Evolutionary conservation across 2,329 filamentous ascomycete species (phyloP), one percentile per base, ranked within the genome.

Genomic region (Gaeumannomyces sp.): DNA sequence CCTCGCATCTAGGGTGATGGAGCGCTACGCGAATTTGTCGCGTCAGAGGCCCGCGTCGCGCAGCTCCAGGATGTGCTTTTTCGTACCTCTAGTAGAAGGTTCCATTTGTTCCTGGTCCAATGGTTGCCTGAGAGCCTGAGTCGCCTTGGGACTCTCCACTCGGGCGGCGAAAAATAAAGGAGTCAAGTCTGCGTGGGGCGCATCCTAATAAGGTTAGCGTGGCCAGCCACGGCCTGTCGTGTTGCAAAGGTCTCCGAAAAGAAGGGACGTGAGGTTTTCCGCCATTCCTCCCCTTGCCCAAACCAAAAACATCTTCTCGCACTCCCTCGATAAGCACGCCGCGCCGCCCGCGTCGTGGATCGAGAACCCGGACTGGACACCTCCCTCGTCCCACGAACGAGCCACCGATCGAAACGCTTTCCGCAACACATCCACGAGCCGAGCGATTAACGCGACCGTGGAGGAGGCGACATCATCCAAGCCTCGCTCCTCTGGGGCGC

Each of bases 331-430:
- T 45, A 29, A 62, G 33, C 61, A 62, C 61, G 61, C 61, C 61
- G 53, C 61, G 61, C 61, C 38, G 62, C 64, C 60, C 84, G 83
- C 80, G 81, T 81, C 82, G 77, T 76, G 75, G 78, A 79, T 79
- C 78, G 77, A 57, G 29, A 33, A 38, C 28, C 28, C 61, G 53
- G 35, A 45, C n/a, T 7, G 35, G 35, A n/a, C 35, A 64, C 10
- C 35, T 27, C 29, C 25, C 13, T 60, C 62, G 56, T 50, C 27
- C 45, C 45, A 53, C 45, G 50, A 60, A 27, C 14, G 57, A 64
- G 57, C 31, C 27, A 59, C 57, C 59, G 62, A 59, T 64, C 50
- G 33, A 60, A 29, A 25, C 19, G 33, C 25, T 50, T 60, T 58
- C 19, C 62, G 38, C 29, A 22, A 45, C 29, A 50, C 29, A 45